These are phyloP conservation scores for Kodamaea suecica DNA, from an alignment of 1,139 yeast species.

Conservation along the genomic window DNA sequence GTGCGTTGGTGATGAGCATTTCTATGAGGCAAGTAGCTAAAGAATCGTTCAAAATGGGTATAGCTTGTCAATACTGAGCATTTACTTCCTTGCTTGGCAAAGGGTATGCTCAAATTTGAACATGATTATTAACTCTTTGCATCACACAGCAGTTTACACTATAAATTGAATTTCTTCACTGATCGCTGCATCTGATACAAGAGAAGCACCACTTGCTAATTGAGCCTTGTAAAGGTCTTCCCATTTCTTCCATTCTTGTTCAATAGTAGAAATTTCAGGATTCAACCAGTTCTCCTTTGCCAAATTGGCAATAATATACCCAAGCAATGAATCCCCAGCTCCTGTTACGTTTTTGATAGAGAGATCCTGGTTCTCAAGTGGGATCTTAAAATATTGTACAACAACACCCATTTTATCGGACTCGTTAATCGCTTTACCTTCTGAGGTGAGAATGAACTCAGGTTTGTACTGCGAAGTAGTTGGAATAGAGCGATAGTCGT, in stretches of 20 bases:
- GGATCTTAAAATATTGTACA: constrained; percentile 61
- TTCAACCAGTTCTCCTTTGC: constrained; percentile 24
- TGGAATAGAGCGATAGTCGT: constrained; percentile 35
- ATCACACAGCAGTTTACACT: no score
- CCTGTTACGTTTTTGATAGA: constrained; percentile 58
- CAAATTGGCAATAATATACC: constrained; percentile 39
- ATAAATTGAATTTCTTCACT: constrained; percentile 15
- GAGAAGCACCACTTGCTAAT: constrained; percentile 50
- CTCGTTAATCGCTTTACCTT: constrained; percentile 13
- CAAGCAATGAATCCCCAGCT: constrained; percentile 71
- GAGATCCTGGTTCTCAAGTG: constrained; percentile 30
- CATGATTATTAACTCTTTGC: no score
- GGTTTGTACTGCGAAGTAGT: constrained; percentile 34
- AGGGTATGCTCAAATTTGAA: no score
- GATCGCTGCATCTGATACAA: constrained; percentile 32
- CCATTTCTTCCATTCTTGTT: constrained; percentile 34
- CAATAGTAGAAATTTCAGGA: constrained; percentile 22
- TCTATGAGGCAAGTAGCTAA: no score
- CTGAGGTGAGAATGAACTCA: constrained; percentile 18
- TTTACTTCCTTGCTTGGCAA: no score
- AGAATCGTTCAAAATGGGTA: no score
- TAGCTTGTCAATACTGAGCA: no score
- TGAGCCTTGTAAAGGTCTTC: constrained; percentile 47
- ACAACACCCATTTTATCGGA: constrained; percentile 43
- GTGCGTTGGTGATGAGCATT: no score